Percentiles rank a stretch among this genome's conserved stretches.
Evolutionary conservation across 2,329 filamentous ascomycete genomes (phyloP).

Genomic region (Aphanoascus verrucosus): DNA sequence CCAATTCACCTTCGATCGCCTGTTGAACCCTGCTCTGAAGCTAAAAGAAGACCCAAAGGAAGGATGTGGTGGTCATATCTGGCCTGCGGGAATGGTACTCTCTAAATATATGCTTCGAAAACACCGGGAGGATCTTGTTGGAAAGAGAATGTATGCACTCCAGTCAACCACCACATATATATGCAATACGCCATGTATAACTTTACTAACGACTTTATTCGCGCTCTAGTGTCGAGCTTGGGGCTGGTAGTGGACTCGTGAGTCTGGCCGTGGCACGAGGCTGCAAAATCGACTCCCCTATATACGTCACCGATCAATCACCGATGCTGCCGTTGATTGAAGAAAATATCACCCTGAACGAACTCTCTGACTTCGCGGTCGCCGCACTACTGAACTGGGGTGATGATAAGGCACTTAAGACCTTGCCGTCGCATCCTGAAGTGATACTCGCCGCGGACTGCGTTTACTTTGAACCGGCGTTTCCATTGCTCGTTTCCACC

Average conservation of each 20-base stretch:
- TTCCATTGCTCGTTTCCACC: slow-evolving; percentile 73
- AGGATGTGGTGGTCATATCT: slow-evolving; percentile 86
- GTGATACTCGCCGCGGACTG: slow-evolving; percentile 91
- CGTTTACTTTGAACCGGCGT: slow-evolving; percentile 93
- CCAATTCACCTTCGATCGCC: slow-evolving; percentile 56
- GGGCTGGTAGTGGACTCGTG: slow-evolving; percentile 82
- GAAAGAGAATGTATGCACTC: slow-evolving; percentile 55
- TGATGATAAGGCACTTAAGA: slow-evolving; percentile 28
- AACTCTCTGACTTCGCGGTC: slow-evolving; percentile 51
- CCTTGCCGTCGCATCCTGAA: slow-evolving; percentile 49
- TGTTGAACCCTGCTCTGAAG: slow-evolving; percentile 57
- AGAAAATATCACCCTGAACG: slow-evolving; percentile 76
- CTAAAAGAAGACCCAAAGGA: slow-evolving; percentile 77
- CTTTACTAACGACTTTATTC: not conserved
- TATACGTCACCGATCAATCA: slow-evolving; percentile 77
- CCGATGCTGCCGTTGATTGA: slow-evolving; percentile 80
- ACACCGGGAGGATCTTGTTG: slow-evolving; percentile 51
- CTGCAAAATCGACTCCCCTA: slow-evolving; percentile 43
- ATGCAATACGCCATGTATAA: not conserved
- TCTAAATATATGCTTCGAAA: slow-evolving; percentile 74
- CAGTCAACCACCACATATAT: not conserved
- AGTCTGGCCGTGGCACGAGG: slow-evolving; percentile 52
- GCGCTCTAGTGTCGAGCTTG: slow-evolving; percentile 67
- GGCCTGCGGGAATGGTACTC: slow-evolving; percentile 86
- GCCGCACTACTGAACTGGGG: slow-evolving; percentile 73